Percentiles rank a stretch among this genome's conserved stretches.
Conservation (phyloP, 2,329 filamentous ascomycete genomes). For the Fusarium marasasianum region DNA sequence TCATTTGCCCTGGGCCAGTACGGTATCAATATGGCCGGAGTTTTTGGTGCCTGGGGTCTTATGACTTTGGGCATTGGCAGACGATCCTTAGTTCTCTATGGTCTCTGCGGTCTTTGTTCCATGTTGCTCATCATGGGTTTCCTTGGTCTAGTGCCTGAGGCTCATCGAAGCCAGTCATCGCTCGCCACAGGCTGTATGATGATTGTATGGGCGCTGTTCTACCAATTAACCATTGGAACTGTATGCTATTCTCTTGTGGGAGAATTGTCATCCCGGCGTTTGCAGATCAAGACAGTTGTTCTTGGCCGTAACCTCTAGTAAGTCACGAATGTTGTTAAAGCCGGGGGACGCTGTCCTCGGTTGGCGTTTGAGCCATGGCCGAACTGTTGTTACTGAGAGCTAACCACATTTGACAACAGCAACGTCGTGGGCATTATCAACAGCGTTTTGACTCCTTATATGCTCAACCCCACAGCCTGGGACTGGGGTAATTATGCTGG, state of each 20-base stretch:
- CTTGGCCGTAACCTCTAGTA: slow-evolving; percentile 81
- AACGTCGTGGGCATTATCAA: slow-evolving; percentile 85
- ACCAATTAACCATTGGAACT: slow-evolving; percentile 88
- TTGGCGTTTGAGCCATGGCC: background rate
- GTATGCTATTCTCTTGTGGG: slow-evolving; percentile 90
- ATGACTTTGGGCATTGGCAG: slow-evolving; percentile 81
- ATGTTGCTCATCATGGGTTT: slow-evolving; percentile 90
- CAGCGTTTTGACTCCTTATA: slow-evolving; percentile 86
- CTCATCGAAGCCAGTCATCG: slow-evolving; percentile 67
- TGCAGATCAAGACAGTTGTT: slow-evolving; percentile 93
- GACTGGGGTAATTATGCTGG: slow-evolving; percentile 88
- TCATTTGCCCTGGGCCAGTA: slow-evolving; percentile 72
- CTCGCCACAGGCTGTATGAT: slow-evolving; percentile 87
- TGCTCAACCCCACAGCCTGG: slow-evolving; percentile 89
- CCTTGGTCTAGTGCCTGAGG: slow-evolving; percentile 75
- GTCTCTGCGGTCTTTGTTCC: slow-evolving; percentile 74
- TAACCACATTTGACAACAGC: slow-evolving; percentile 49
- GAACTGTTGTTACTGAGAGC: background rate
- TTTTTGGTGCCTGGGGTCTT: slow-evolving; percentile 82
- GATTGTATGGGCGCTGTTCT: slow-evolving; percentile 82
- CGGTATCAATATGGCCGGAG: slow-evolving; percentile 79
- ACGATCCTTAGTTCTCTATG: slow-evolving; percentile 78
- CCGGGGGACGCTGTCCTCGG: background rate
- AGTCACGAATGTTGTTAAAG: slow-evolving; percentile 42
- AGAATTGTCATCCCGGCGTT: slow-evolving; percentile 81